Percentiles rank a stretch among this genome's conserved stretches.
phyloP scores from a whole-genome alignment of 176 grass and related monocot species.

The Oryza glaberrima region DNA sequence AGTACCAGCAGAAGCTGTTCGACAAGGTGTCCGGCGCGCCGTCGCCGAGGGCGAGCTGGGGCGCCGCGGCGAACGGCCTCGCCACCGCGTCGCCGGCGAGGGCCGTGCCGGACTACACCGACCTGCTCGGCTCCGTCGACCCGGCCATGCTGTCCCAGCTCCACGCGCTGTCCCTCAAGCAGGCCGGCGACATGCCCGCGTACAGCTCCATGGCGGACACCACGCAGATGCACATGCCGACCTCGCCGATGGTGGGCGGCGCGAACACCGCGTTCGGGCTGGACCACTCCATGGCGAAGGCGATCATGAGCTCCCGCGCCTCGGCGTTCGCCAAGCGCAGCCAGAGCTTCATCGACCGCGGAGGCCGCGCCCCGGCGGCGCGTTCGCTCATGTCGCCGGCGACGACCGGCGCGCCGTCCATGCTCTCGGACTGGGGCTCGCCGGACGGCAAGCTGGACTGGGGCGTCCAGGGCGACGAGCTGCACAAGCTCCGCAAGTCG shows the following conservation, averaged over 20 bases:
- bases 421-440: conserved; percentile 85
- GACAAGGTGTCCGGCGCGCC: conserved; percentile 64
- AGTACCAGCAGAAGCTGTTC: conserved; percentile 89
- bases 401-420: conserved; percentile 36
- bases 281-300: conserved; percentile 83
- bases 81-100: conserved; percentile 3
- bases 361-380: conserved; percentile 35
- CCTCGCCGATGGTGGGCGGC: conserved; percentile 59
- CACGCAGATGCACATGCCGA: conserved; percentile 58
- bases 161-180: conserved; percentile 66
- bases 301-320: conserved; percentile 86
- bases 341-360: conserved; percentile 95
- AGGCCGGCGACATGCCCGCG: conserved; percentile 53
- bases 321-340: conserved; percentile 85
- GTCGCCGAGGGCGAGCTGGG: conserved; percentile 76
- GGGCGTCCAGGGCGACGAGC: conserved; percentile 94
- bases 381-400: conserved; percentile 66
- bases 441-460: conserved; percentile 87
- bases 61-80: conserved; percentile 31
- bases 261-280: conserved; percentile 58
- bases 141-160: conserved; percentile 69
- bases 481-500: conserved; percentile 91
- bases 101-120: conserved; percentile 57
- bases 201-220: conserved; percentile 51
- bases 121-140: conserved; percentile 61